phyloP scores from a whole-genome alignment of 495 filamentous ascomycete genomes.

The Neurospora sp. region DNA sequence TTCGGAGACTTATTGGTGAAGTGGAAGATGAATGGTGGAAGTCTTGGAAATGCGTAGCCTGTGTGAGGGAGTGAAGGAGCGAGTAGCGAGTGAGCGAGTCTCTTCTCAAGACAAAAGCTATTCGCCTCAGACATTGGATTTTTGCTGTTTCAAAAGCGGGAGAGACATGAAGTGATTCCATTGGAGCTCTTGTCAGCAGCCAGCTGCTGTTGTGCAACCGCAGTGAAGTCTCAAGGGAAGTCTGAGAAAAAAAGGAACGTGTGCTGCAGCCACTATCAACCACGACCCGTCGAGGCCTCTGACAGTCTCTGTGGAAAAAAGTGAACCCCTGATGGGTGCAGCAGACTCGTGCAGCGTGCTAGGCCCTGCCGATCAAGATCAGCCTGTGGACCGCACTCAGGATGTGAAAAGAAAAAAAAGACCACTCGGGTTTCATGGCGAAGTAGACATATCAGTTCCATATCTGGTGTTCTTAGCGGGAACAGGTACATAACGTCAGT shows the following conservation, averaged over 20 bases:
- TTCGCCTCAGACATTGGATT: background rate
- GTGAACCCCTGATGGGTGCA: background rate
- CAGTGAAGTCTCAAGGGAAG: background rate
- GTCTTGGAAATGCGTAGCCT: background rate
- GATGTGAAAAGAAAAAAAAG: background rate
- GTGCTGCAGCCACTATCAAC: conserved; percentile 3
- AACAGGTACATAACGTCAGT: background rate
- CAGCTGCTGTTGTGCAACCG: background rate
- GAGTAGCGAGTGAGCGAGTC: background rate
- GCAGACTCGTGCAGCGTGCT: background rate
- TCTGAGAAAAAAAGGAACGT: background rate
- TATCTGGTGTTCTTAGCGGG: background rate
- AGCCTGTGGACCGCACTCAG: background rate
- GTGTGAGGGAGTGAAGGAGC: background rate
- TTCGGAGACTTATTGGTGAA: background rate
- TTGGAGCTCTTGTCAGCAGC: background rate
- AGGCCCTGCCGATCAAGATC: background rate
- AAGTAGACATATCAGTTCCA: background rate
- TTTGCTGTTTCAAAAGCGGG: background rate
- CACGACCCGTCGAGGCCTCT: background rate
- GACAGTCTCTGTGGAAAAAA: background rate
- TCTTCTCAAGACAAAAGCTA: background rate
- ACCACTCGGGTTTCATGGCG: background rate
- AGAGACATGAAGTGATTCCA: background rate
- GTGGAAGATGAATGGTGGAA: background rate